Conservation (phyloP, 805 yeast genomes). For the Metschnikowia noctiluminum region DNA sequence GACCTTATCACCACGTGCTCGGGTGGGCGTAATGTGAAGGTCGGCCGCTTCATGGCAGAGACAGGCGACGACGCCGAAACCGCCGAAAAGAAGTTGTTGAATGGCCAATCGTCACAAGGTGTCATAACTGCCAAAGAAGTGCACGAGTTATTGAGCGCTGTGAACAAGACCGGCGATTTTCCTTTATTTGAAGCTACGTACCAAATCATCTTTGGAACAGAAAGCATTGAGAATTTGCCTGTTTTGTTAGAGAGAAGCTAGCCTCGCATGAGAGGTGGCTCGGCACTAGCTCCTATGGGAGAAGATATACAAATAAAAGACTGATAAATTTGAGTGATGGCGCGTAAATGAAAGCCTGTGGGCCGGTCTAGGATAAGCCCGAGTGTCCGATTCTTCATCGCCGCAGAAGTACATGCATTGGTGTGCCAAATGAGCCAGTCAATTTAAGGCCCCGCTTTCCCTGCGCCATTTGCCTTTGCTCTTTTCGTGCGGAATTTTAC, state of each 20-base stretch:
- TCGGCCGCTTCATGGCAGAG: constrained; percentile 81
- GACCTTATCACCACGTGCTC: constrained; percentile 96
- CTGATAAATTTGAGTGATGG: background rate
- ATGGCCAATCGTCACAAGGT: constrained; percentile 98
- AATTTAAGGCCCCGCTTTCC: background rate
- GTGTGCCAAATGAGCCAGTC: too few species aligned
- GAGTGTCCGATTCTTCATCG: too few species aligned
- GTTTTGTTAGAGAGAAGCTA: constrained; percentile 48
- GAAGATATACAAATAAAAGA: background rate
- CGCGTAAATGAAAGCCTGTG: background rate
- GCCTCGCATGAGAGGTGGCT: too few species aligned
- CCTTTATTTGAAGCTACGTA: constrained; percentile 82
- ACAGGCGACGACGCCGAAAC: constrained; percentile 73
- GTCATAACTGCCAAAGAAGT: constrained; percentile 88
- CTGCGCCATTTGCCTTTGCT: constrained; percentile 9
- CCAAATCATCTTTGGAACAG: constrained; percentile 73
- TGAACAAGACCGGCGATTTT: constrained; percentile 59
- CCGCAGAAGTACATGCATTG: too few species aligned
- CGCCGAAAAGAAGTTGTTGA: constrained; percentile 80
- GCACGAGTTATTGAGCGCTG: constrained; percentile 67
- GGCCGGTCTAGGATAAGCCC: too few species aligned
- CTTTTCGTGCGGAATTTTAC: constrained; percentile 44
- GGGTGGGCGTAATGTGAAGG: constrained; percentile 95
- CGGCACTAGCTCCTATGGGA: background rate
- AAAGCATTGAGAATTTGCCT: constrained; percentile 74